Evolutionary conservation across 2,329 filamentous ascomycete species (phyloP), one percentile per base, ranked within the genome.

Genomic region (Gnomoniopsis sp.): DNA sequence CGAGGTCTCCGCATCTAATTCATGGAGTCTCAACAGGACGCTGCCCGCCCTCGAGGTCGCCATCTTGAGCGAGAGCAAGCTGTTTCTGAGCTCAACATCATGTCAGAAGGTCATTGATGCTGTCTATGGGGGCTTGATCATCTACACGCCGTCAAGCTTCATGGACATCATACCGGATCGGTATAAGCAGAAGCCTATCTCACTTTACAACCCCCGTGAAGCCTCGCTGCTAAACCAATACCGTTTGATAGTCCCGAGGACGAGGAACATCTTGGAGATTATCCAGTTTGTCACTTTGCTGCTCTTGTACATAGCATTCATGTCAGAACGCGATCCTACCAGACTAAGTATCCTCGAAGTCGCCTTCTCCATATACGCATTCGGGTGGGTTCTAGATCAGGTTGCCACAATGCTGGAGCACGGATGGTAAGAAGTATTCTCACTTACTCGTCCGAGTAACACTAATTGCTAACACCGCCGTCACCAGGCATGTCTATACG

Each of bases 141-240:
- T 92, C 38, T 95, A 95, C 69, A 93, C 90, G 1, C 91, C 91
- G 0, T 90, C 87, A 0, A 86, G 87, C 0, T 92, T 91, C 69
- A 85, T 93, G 70, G 89, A 95, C 71, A 88, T 96, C 59, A 85
- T 96, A 50, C 90, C 91, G 1, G 91, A 95, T 70, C 86, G 89
- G 65, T 96, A 95, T 77, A 95, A 95, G 74, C 83, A 88, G 67
- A 89, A 89, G 65, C 89, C 89, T 2, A 93, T 95, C 56, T 87
- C 88, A 8, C 76, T 95, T 0, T 95, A 95, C 70, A 87, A 93
- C 67, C 91, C 90, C 1, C 78, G 88, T 17, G 84, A 87, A 63
- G 89, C 88, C 6, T 89, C 89, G 1, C 69, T 93, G 26, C 79
- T 96, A 22, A 93, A 96, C 67, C 91, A 96, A 69, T 95, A 95